Evolutionary conservation across 768 basidiomycete genomes (phyloP), one percentile per base, ranked within the genome.

Genomic region (Chiua virens): DNA sequence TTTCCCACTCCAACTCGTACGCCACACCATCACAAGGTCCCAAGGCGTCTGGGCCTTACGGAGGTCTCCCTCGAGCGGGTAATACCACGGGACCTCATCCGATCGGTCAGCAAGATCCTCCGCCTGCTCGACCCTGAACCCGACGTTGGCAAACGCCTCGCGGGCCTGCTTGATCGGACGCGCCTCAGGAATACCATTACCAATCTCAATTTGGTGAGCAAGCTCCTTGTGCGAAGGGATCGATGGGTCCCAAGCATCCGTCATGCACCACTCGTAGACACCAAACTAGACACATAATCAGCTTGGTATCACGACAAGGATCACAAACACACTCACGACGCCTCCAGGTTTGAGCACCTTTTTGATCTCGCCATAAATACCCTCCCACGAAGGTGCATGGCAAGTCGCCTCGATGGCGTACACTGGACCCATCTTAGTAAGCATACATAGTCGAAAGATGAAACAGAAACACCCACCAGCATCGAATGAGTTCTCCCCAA

Each of bases 211-310:
- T 54, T 81, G 81, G 74, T 98, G 94, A 13, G 92, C 91, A 51
- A 98, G 84, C 40, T 80, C 80, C 74, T 94, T 95, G 80, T 98
- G 96, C 47, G 79, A 71, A 17, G 93, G 89, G 65, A 78, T 88
- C 41, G 87, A 80, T 35, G 89, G 81, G 71, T 98, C 89, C 91
- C 95, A 95, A 4, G 71, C 67, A 69, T 98, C 94, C 18, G 97
- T 98, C 97, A 99, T 98, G 71, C 85, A 87, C 96, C 96, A 99
- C 69, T 98, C 97, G 72, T 98, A 99, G 34, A 98, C 89, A 64
- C 95, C 96, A 70, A 97, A 97, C 89, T 95, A 54, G 1, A 36
- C 45, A 35, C 39, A 28, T 42, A 5, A 23, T 53, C 3, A 53
- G 58, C 54, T 2, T 42, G n/a, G n/a, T 30, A 41, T 5, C 34